These are phyloP conservation scores for Yarrowia sp. DNA, from an alignment of 805 yeast genomes.

Conservation along the genomic window DNA sequence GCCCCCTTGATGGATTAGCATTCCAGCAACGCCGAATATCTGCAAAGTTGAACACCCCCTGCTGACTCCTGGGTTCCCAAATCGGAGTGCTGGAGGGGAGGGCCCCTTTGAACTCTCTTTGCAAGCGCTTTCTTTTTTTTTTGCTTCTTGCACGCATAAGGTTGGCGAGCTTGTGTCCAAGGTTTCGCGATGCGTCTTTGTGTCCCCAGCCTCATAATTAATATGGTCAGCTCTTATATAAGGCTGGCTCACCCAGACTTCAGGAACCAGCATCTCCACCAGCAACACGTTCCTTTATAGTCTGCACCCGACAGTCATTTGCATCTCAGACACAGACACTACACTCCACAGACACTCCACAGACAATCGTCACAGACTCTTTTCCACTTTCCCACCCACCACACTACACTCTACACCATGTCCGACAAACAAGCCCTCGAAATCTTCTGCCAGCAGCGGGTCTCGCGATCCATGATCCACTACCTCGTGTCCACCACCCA, in stretches of 20 bases:
- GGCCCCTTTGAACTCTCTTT: not conserved
- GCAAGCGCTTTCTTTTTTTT: not conserved
- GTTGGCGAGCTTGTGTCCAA: not conserved
- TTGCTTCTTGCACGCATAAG: not conserved
- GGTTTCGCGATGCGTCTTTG: constrained; percentile 22
- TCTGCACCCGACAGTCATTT: not conserved
- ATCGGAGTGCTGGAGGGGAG: constrained; percentile 9
- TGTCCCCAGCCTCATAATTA: constrained; percentile 24
- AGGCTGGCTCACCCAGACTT: not conserved
- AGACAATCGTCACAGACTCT: not conserved
- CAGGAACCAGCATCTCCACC: not conserved
- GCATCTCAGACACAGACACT: too few relatives aligned
- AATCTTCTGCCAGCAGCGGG: constrained; percentile 43
- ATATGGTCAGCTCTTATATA: constrained; percentile 1
- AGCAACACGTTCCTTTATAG: not conserved
- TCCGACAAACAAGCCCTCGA: constrained; percentile 41
- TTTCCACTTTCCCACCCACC: not conserved
- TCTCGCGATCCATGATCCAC: constrained; percentile 41
- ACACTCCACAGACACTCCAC: not conserved
- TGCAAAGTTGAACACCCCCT: constrained; percentile 12
- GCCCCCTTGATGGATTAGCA: constrained; percentile 13
- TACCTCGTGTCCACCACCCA: constrained; percentile 43
- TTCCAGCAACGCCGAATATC: not conserved
- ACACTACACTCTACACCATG: constrained; percentile 26
- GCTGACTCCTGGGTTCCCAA: constrained; percentile 24